These are phyloP conservation scores for Kwoniella sp. DNA, from an alignment of 768 basidiomycete species.

Conservation along the genomic window DNA sequence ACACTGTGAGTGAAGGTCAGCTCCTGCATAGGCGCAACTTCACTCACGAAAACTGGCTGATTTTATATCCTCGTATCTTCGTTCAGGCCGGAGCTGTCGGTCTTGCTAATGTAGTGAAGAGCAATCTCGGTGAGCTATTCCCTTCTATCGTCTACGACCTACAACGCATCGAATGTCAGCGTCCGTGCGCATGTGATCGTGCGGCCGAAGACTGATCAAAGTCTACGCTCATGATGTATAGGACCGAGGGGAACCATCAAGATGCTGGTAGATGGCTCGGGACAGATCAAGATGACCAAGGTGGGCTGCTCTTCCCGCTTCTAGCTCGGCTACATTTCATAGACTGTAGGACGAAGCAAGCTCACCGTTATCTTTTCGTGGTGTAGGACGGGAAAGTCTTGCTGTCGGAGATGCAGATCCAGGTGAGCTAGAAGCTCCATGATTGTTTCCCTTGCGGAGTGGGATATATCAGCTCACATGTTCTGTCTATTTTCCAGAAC, in stretches of 20 bases:
- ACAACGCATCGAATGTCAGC: too few species aligned
- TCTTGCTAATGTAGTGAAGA: conserved; percentile 93
- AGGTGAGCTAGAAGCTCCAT: conserved; percentile 46
- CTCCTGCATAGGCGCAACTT: not conserved
- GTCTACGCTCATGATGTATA: conserved; percentile 57
- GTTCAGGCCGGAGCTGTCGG: conserved; percentile 89
- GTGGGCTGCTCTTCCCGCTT: conserved; percentile 34
- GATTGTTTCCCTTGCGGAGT: too few species aligned
- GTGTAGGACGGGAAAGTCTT: conserved; percentile 87
- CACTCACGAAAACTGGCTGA: not conserved
- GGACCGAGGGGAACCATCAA: conserved; percentile 97
- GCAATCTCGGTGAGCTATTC: conserved; percentile 75
- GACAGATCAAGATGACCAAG: conserved; percentile 98
- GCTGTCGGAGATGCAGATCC: conserved; percentile 98
- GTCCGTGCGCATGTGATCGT: conserved; percentile 5
- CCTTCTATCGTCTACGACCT: too few species aligned
- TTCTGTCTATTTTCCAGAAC: too few species aligned
- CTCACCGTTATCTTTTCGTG: too few species aligned
- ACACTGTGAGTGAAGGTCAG: conserved; percentile 43
- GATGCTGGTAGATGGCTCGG: conserved; percentile 98
- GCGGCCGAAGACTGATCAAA: not conserved
- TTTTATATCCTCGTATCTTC: conserved; percentile 43
- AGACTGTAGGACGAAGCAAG: not conserved
- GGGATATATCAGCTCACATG: not conserved
- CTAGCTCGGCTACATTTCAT: not conserved